Percentiles rank a stretch among this genome's conserved stretches.
Conservation (phyloP, 2,329 filamentous ascomycete genomes). For the Fusarium citri region DNA sequence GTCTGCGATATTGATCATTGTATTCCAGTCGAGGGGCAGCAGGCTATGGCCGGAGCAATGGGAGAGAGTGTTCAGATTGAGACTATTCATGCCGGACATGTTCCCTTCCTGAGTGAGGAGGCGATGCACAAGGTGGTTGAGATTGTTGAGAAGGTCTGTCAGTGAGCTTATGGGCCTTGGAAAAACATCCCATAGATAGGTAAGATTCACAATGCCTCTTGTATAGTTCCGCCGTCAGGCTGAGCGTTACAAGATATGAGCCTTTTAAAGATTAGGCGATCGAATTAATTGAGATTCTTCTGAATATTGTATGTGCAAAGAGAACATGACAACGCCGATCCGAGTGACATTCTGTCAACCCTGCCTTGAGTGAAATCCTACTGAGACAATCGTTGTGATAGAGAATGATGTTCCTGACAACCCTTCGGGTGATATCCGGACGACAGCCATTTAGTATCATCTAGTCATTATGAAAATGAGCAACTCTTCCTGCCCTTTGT, state of each 20-base stretch:
- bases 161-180: neutral
- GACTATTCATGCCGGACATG: neutral
- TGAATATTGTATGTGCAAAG: too few species aligned
- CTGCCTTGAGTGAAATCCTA: too few species aligned
- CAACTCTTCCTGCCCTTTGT: neutral
- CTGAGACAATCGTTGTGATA: too few species aligned
- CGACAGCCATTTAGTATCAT: neutral
- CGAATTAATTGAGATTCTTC: too few species aligned
- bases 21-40: conserved; percentile 37
- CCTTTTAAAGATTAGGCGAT: too few species aligned
- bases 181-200: too few species aligned
- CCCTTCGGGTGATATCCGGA: accelerated
- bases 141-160: neutral
- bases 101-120: neutral
- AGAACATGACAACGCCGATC: too few species aligned
- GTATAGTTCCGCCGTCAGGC: too few species aligned
- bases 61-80: neutral
- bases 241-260: too few species aligned
- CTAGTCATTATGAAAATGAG: too few species aligned
- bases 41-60: conserved; percentile 34
- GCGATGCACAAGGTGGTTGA: neutral
- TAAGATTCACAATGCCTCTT: accelerated
- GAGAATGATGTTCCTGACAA: accelerated
- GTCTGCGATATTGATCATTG: conserved; percentile 41
- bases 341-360: too few species aligned